phyloP scores from a whole-genome alignment of 495 filamentous ascomycete genomes.

The Glonium stellatum region DNA sequence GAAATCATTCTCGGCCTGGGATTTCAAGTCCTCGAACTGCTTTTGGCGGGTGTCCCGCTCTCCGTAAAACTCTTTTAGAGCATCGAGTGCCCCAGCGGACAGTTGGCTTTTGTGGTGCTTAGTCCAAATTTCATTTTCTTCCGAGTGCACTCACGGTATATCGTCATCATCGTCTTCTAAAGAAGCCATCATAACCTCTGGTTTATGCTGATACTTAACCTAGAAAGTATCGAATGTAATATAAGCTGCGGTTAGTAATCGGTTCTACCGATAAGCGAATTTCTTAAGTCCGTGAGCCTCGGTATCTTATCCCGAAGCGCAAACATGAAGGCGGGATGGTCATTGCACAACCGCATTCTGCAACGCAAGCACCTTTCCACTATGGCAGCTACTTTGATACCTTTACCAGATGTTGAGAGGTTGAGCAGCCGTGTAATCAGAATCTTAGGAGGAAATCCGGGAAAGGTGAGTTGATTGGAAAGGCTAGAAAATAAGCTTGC shows the following conservation, averaged over 20 bases:
- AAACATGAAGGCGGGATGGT: slow-evolving; percentile 21
- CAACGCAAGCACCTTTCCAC: slow-evolving; percentile 13
- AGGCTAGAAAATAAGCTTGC: not conserved
- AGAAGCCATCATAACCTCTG: slow-evolving; percentile 10
- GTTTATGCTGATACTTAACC: not conserved
- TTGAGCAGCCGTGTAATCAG: slow-evolving; percentile 35
- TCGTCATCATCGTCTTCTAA: slow-evolving; percentile 19
- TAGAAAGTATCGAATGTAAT: not conserved
- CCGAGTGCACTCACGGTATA: slow-evolving; percentile 14
- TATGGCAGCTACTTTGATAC: slow-evolving; percentile 30
- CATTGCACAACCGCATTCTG: slow-evolving; percentile 15
- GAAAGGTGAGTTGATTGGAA: slow-evolving; percentile 27
- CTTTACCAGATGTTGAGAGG: slow-evolving; percentile 32
- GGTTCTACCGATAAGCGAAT: slow-evolving; percentile 21
- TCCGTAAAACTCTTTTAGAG: slow-evolving; percentile 59
- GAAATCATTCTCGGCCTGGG: slow-evolving; percentile 45
- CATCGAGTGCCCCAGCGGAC: slow-evolving; percentile 52
- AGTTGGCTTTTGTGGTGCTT: slow-evolving; percentile 42
- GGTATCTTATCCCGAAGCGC: not conserved
- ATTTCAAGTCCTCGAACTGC: slow-evolving; percentile 56
- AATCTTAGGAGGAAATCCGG: slow-evolving; percentile 39
- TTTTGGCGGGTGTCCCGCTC: slow-evolving; percentile 57
- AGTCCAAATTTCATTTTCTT: not conserved
- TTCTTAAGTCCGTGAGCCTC: slow-evolving; percentile 24
- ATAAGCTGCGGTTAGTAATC: not conserved